Evolutionary conservation across 345 rosid genomes (phyloP), one percentile per base, ranked within the genome.

Genomic region (Erucastrum elatum): DNA sequence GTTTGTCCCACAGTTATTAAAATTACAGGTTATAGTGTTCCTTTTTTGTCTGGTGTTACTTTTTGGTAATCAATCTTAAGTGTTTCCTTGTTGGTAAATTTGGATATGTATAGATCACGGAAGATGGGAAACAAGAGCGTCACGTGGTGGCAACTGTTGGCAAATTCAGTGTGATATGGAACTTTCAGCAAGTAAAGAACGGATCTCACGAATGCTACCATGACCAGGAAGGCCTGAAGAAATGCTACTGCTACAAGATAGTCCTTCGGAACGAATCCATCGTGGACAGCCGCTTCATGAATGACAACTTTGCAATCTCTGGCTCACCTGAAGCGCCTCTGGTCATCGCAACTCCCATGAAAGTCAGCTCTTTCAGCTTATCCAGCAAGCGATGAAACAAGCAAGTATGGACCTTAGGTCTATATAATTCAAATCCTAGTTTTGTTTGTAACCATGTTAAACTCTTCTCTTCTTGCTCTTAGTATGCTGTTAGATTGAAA

Each of bases 291-390:
- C 90, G 99, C 63, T 95, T 95, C 91, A 91, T 95, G 99, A 93
- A 95, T 25, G 99, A 95, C 81, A 93, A 93, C 85, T 93, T 85
- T 84, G 97, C 97, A 15, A 90, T 88, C 77, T 86, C 85, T 3
- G 98, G 93, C 71, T 91, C 98, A 69, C 99, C 96, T 5, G 96
- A 95, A 87, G 99, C 99, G 30, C 98, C 99, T 46, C 84, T 93
- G 78, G 99, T 95, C 78, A 91, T 95, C 77, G 99, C 99, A 12
- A 95, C 98, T 13, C 91, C 93, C 39, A 75, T 90, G 87, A 95
- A 91, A 87, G 98, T 95, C 80, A 95, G 99, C 84, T 95, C 98
- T 53, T 95, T 95, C 86, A 93, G 94, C 89, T 89, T 95, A 77
- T 93, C 97, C 66, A 93, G 86, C 89, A 87, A 80, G 82, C 90